Conservation (phyloP, 176 grass and related monocot species). For the Pontederia crassipes region DNA sequence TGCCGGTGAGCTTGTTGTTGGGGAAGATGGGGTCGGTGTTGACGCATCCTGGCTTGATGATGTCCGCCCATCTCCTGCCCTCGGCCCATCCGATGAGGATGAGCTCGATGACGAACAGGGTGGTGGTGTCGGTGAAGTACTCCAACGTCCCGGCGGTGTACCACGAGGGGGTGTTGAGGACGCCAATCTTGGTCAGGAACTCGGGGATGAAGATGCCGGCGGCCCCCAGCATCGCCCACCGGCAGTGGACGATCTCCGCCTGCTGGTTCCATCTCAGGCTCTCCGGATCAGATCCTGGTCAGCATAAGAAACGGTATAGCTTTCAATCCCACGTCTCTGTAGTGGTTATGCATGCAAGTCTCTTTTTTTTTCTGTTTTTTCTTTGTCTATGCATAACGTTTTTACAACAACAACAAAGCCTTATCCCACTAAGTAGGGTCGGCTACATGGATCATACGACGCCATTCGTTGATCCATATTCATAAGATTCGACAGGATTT, state of each 20-base stretch:
- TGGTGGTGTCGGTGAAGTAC: constrained; percentile 99
- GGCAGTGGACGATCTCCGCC: constrained; percentile 91
- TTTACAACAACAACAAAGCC: too few species aligned
- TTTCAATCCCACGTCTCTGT: background rate
- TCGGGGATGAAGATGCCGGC: constrained; percentile 99
- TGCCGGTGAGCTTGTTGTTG: constrained; percentile 96
- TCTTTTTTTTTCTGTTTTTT: background rate
- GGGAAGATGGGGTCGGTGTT: constrained; percentile 98
- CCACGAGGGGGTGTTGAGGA: constrained; percentile 95
- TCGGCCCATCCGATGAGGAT: constrained; percentile 96
- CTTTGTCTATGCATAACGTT: too few species aligned
- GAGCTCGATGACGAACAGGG: constrained; percentile 88
- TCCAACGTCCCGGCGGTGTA: constrained; percentile 70
- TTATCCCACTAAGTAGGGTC: too few species aligned
- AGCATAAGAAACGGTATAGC: background rate
- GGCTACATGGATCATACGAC: too few species aligned
- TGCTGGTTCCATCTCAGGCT: constrained; percentile 91
- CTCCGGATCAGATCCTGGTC: constrained; percentile 89
- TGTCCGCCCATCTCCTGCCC: constrained; percentile 94
- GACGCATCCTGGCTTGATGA: constrained; percentile 88
- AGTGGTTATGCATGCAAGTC: too few species aligned
- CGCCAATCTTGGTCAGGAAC: constrained; percentile 84
- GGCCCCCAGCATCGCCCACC: constrained; percentile 98
- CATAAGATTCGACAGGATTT: too few species aligned
- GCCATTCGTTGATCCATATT: too few species aligned